Evolutionary conservation across 78 protist species (phyloP).

Genomic region (Planoprotostelium fungivorum): DNA sequence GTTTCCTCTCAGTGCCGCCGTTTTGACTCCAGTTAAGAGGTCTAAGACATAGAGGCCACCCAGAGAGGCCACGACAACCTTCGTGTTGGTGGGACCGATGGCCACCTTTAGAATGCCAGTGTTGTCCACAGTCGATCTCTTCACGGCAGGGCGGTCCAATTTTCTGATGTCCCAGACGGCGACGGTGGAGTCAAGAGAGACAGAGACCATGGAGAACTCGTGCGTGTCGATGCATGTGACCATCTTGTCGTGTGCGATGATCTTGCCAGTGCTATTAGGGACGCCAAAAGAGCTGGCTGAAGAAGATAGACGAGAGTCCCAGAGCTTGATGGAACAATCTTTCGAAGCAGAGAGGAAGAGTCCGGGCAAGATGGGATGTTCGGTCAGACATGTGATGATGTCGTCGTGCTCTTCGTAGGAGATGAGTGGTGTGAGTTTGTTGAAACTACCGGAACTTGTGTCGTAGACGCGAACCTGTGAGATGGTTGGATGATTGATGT

Average conservation of each 20-base stretch:
- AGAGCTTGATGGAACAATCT: not conserved
- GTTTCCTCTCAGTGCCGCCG: not conserved
- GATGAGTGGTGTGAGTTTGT: not conserved
- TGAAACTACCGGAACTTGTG: not conserved
- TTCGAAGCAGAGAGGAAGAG: constrained; percentile 7
- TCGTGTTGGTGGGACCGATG: not conserved
- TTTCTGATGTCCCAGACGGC: constrained; percentile 2
- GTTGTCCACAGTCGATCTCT: not conserved
- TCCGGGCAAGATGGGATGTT: not conserved
- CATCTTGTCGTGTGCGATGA: constrained; percentile 1
- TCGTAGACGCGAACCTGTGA: not conserved
- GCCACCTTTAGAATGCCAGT: not conserved
- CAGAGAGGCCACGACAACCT: not conserved
- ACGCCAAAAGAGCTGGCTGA: not conserved
- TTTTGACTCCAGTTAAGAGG: not conserved
- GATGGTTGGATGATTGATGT: not conserved
- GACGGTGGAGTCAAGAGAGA: not conserved
- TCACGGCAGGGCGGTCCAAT: not conserved
- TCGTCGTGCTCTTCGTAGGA: constrained; percentile 7
- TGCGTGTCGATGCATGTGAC: not conserved
- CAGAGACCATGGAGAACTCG: not conserved
- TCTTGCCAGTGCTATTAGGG: not conserved
- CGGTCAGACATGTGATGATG: not conserved
- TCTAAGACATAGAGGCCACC: not conserved
- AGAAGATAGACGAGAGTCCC: not conserved